Evolutionary conservation across 768 basidiomycete genomes (phyloP), one percentile per base, ranked within the genome.

Genomic region (Rhodotorula babjevae): DNA sequence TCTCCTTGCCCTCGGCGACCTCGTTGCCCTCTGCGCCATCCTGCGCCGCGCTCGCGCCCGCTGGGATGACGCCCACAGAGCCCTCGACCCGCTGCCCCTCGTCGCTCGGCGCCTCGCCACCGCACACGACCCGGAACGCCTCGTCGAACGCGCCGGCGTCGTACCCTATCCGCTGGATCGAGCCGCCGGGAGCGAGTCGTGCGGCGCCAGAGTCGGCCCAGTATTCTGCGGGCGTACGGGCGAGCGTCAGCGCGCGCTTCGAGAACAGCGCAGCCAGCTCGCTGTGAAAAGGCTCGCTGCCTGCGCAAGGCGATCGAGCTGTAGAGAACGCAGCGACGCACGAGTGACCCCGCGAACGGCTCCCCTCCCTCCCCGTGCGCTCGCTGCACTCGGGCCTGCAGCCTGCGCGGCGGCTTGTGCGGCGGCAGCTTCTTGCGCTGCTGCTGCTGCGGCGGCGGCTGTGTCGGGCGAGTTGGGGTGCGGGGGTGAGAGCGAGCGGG

Each of bases 131-230:
- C 10, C 72, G 50, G 33, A 49, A 56, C 0, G 67, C 72, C 31
- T 68, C 72, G 2, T 73, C 72, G 56, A 56, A 73, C 7, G 56
- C 16, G 15, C 63, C 47, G 7, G 62, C 63, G 63, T 73, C 72
- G 67, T 68, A 73, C n/a, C 64, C 72, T 56, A 73, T 69, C 46
- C 67, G 67, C 55, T 73, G 72, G 56, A 73, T 69, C 9, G 47
- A 50, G 3, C 72, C 72, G 33, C 72, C 72, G 0, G 72, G 67
- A 0, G 67, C 72, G 40, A 73, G 63, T n/a, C 57, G 36, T 7
- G 36, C 36, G 9, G 72, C 42, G 36, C 36, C 23, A 3, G 67
- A 65, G 64, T 73, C 72, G 50, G 56, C 67, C 72, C 72, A 73
- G 68, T 62, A 69, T 33, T 73, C 72, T 73, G 68, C 23, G 57